Evolutionary conservation across 305 asterid genomes (phyloP).

Genomic region (Fraxinus dipetala): DNA sequence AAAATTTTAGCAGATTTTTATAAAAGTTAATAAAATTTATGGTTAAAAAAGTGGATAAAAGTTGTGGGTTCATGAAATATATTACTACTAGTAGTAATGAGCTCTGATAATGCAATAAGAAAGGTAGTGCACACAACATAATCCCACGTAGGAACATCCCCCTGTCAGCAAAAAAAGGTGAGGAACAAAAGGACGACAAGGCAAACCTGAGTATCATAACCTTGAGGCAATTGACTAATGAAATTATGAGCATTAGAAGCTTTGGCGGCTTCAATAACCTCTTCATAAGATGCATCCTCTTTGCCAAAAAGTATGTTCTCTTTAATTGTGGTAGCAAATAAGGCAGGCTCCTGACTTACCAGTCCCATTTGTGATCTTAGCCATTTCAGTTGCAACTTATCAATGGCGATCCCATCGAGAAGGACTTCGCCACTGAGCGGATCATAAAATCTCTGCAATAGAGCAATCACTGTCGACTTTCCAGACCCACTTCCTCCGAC

Average conservation of each 20-base stretch:
- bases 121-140: background rate
- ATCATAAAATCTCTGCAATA: constrained; percentile 84
- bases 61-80: background rate
- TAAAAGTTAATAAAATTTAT: background rate
- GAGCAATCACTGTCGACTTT: constrained; percentile 75
- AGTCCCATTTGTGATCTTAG: constrained; percentile 94
- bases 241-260: constrained; percentile 95
- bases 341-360: constrained; percentile 95
- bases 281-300: constrained; percentile 74
- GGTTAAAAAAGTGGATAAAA: background rate
- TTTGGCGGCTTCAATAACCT: constrained; percentile 77
- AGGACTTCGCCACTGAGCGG: constrained; percentile 72
- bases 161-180: background rate
- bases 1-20: background rate
- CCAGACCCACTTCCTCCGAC: constrained; percentile 99
- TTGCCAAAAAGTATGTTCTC: constrained; percentile 90
- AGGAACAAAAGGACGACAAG: background rate
- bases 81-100: background rate
- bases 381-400: constrained; percentile 84
- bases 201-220: constrained; percentile 86
- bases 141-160: background rate
- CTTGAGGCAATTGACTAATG: constrained; percentile 78
- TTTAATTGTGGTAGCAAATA: constrained; percentile 78
- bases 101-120: background rate
- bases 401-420: constrained; percentile 66